Base-by-base conservation (phyloP, 371 early-diverging fungal genomes). In the Neoconidiobolus thromboides region DNA sequence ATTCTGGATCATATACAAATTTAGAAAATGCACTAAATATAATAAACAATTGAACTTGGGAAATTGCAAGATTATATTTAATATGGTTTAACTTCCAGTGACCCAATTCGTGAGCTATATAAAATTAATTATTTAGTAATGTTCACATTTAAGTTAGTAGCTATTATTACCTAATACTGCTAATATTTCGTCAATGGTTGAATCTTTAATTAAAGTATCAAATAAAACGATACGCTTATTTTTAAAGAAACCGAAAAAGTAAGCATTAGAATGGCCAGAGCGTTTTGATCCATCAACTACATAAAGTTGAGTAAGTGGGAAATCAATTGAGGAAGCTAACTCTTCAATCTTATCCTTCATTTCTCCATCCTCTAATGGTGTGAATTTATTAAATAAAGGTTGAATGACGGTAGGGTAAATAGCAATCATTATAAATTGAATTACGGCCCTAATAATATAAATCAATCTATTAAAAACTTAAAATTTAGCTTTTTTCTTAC, bases 211-310 rank as follows among this genome's bases (percentile, higher is more conserved):
- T 55, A 99, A 74, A 0, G 98, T 99, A 69, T 99, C 98, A 71
- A 76, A 99, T 4, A 99, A 65, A 0, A 99, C 98, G 66, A 99
- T 96, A 51, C 94, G 86, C 81, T 97, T 96, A 74, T 91, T 87
- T 70, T 91, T 90, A 67, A 88, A 91, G 63, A 96, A 88, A 0
- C 96, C 95, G 62, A 85, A 89, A 68, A 99, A 95, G 72, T 96
- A 99, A 1, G 99, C 99, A 71, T 99, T 98, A 48, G 90, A 89
- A 69, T 99, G 98, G 14, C 85, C 71, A 1, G 87, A 86, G 43
- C 98, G 85, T 69, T 84, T 93, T 68, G 88, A 88, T 36, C 96
- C 97, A 69, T 99, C 98, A 70, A 98, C 89, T 14, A 93, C 85
- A 62, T 87, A 93, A 26, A 99, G 76, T 69, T 96, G 93, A 62